Conservation (phyloP, 352 stramenopile species). For the Globisporangium paddicum region DNA sequence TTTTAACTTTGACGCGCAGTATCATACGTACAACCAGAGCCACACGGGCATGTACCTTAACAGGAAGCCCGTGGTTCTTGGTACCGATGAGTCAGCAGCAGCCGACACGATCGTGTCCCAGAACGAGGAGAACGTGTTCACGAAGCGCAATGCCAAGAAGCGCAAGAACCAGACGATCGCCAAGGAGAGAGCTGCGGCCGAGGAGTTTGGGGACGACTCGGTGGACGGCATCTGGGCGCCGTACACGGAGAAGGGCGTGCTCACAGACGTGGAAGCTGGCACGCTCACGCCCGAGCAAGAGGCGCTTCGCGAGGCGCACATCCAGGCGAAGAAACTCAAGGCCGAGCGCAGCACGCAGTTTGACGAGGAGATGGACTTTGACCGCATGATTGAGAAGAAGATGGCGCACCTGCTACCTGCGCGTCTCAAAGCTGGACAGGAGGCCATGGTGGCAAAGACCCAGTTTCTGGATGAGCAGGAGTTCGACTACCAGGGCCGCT, state of each 20-base stretch:
- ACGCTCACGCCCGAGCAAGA: conserved; percentile 54
- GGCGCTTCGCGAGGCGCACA: conserved; percentile 38
- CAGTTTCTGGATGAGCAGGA: conserved; percentile 90
- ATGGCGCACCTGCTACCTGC: conserved; percentile 64
- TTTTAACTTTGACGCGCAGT: conserved; percentile 78
- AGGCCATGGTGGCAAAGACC: conserved; percentile 52
- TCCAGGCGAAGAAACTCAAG: conserved; percentile 57
- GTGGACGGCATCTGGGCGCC: conserved; percentile 64
- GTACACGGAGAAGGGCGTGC: conserved; percentile 39
- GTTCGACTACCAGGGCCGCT: conserved; percentile 95
- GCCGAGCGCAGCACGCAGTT: conserved; percentile 36
- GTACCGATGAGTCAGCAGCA: too few relatives aligned
- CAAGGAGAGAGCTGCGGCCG: conserved; percentile 28
- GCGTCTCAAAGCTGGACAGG: conserved; percentile 57
- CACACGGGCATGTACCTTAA: conserved; percentile 23
- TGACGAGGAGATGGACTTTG: conserved; percentile 83
- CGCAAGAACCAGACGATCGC: conserved; percentile 29
- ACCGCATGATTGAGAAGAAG: conserved; percentile 88
- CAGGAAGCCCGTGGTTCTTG: not conserved
- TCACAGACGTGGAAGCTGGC: conserved; percentile 46
- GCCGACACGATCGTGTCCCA: conserved; percentile 20
- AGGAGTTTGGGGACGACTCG: conserved; percentile 38
- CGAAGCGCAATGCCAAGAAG: conserved; percentile 32
- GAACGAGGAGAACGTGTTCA: conserved; percentile 34
- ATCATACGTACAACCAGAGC: conserved; percentile 71